These are phyloP conservation scores for Capsella rubella DNA, from an alignment of 441 rosid species.

Conservation along the genomic window DNA sequence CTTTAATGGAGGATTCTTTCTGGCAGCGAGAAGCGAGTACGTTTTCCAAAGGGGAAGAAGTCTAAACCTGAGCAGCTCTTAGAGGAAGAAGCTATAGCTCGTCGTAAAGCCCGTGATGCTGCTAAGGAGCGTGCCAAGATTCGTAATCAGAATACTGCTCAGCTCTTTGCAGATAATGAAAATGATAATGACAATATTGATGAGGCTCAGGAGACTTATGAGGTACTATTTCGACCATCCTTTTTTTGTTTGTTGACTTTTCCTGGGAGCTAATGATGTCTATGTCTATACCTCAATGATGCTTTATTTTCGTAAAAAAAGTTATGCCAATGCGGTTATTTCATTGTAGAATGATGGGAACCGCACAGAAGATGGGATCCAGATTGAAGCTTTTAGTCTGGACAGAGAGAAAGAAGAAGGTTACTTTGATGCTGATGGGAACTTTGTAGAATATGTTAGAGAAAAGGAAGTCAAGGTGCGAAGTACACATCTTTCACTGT, in stretches of 20 bases:
- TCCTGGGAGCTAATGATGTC: neutral
- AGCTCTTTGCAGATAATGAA: constrained; percentile 63
- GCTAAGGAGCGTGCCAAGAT: constrained; percentile 79
- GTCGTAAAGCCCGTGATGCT: constrained; percentile 58
- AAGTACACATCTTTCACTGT: constrained; percentile 27
- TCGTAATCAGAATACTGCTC: constrained; percentile 61
- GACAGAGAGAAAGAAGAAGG: constrained; percentile 96
- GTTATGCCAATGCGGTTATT: constrained; percentile 43
- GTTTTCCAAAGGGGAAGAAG: constrained; percentile 96
- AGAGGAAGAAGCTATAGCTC: constrained; percentile 47
- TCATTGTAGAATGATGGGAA: constrained; percentile 73
- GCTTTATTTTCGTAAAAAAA: constrained; percentile 35
- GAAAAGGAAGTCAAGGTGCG: constrained; percentile 81
- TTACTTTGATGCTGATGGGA: constrained; percentile 87
- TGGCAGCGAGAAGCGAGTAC: constrained; percentile 76
- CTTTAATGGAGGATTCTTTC: constrained; percentile 20
- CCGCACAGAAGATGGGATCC: constrained; percentile 88
- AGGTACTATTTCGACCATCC: constrained; percentile 50
- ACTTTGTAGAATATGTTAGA: constrained; percentile 84
- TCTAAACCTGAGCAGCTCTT: constrained; percentile 59
- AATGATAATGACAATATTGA: constrained; percentile 53
- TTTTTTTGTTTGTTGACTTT: neutral
- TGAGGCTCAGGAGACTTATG: constrained; percentile 71
- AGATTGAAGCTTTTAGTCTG: constrained; percentile 92
- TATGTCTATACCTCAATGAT: neutral